Evolutionary conservation across 768 basidiomycete species (phyloP).

Genomic region (Amanita inopinata): DNA sequence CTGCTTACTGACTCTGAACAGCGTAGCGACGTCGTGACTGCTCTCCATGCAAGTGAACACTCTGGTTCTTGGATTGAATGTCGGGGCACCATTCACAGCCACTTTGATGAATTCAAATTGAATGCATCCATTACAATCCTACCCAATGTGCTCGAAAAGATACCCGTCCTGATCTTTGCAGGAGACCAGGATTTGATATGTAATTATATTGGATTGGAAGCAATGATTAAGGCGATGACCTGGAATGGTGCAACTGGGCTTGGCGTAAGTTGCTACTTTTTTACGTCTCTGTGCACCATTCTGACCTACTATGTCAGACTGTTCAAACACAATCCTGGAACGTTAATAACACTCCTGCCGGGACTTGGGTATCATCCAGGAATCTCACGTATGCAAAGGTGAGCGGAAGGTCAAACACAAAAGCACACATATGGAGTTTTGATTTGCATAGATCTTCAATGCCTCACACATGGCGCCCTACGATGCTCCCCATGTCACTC

Average conservation of each 20-base stretch:
- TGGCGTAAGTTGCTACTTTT: constrained; percentile 51
- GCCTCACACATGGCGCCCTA: constrained; percentile 94
- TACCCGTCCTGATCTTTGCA: constrained; percentile 85
- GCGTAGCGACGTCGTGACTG: constrained; percentile 71
- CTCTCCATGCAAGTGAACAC: constrained; percentile 75
- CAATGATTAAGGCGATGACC: constrained; percentile 68
- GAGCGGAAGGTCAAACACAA: constrained; percentile 9
- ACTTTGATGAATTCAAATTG: constrained; percentile 46
- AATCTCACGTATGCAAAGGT: constrained; percentile 94
- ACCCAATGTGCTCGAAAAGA: constrained; percentile 66
- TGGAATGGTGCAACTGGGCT: constrained; percentile 86
- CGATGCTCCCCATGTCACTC: constrained; percentile 79
- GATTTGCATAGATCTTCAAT: constrained; percentile 60
- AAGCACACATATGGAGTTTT: not conserved
- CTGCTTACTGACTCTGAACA: constrained; percentile 22
- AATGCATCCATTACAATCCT: constrained; percentile 68
- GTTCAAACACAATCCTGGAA: constrained; percentile 66
- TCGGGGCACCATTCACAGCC: constrained; percentile 47
- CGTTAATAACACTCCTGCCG: constrained; percentile 68
- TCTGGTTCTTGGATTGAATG: constrained; percentile 87
- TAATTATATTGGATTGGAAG: constrained; percentile 88
- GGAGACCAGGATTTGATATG: constrained; percentile 97
- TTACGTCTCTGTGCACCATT: not conserved
- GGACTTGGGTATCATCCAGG: constrained; percentile 84
- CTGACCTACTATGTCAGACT: constrained; percentile 27